Evolutionary conservation across 2,329 filamentous ascomycete genomes (phyloP).

Genomic region (Neopestalotiopsis sp.): DNA sequence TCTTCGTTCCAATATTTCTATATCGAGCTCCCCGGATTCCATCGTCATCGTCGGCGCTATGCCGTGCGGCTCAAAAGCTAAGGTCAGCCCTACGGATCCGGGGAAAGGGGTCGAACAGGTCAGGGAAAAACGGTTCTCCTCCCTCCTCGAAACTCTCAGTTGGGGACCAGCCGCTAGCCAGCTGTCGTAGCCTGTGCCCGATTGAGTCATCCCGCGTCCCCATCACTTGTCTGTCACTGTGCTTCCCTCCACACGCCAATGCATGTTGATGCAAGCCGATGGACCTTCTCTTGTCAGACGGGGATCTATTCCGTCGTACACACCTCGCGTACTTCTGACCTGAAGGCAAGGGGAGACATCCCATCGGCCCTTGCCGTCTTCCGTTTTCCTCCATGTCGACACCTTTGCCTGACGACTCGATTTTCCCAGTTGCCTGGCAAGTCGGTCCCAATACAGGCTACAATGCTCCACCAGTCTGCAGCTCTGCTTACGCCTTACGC

Average conservation of each 20-base stretch:
- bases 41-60: constrained; percentile 42
- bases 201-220: not conserved
- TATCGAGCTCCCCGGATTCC: constrained; percentile 34
- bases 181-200: not conserved
- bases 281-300: not conserved
- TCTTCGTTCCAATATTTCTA: constrained; percentile 35
- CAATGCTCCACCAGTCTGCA: constrained; percentile 6
- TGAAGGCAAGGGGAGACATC: not conserved
- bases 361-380: not conserved
- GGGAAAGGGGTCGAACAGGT: constrained; percentile 9
- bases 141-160: not conserved
- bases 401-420: not conserved
- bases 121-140: not conserved
- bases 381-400: not conserved
- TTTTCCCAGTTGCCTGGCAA: not conserved
- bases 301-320: not conserved
- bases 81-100: constrained; percentile 40
- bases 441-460: not conserved
- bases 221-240: not conserved
- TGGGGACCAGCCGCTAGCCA: not conserved
- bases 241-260: not conserved
- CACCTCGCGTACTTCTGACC: not conserved
- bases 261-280: too few species aligned
- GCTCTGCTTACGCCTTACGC: not conserved
- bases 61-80: constrained; percentile 42